These are phyloP conservation scores for Teunomyces kruisii DNA, from an alignment of 805 yeast genomes.

Conservation along the genomic window DNA sequence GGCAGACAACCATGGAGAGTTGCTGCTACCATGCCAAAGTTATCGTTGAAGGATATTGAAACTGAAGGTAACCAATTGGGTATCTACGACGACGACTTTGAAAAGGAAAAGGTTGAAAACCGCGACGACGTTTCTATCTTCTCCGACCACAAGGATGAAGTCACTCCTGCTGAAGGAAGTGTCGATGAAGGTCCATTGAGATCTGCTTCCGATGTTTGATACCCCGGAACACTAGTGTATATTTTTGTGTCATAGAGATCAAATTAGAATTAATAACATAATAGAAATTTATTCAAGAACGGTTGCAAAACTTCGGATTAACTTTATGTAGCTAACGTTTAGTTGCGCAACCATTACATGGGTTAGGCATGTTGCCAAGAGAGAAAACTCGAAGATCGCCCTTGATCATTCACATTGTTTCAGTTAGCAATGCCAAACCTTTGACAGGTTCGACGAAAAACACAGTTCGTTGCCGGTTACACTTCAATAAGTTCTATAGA, in stretches of 20 bases:
- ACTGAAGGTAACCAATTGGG: conserved; percentile 60
- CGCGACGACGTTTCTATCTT: conserved; percentile 28
- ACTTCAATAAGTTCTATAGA: too few species aligned
- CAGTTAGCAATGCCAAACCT: background rate
- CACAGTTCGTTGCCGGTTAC: too few species aligned
- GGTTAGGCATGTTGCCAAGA: background rate
- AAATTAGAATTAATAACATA: too few species aligned
- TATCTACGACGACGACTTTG: conserved; percentile 44
- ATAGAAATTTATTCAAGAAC: background rate
- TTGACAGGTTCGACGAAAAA: too few species aligned
- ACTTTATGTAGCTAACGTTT: background rate
- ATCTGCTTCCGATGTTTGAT: conserved; percentile 1
- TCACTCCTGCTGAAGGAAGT: conserved; percentile 5
- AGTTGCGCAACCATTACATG: too few species aligned
- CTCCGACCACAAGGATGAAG: conserved; percentile 9
- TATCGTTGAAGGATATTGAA: conserved; percentile 57
- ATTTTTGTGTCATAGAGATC: background rate
- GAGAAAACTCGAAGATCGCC: background rate
- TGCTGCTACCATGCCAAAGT: conserved; percentile 61
- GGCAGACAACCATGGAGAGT: conserved; percentile 60
- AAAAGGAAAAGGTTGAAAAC: conserved; percentile 35
- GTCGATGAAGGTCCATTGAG: conserved; percentile 6
- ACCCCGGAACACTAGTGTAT: background rate
- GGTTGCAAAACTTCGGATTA: background rate
- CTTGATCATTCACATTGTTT: background rate